Base-by-base conservation (phyloP, 2,329 filamentous ascomycete species). In the Diaporthe destruens region DNA sequence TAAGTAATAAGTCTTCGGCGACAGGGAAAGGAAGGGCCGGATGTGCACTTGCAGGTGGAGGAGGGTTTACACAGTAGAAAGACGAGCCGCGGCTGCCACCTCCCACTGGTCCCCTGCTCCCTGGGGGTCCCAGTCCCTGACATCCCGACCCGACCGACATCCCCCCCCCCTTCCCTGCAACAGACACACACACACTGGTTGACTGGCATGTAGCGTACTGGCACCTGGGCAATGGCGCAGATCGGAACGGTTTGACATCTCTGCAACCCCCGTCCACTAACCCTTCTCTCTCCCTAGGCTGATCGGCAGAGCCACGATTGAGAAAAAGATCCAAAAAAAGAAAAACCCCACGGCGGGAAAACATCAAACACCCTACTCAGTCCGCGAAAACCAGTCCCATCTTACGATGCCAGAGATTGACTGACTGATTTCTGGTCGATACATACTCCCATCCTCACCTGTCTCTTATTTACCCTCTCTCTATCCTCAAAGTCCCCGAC, bases 161-260 rank as follows among this genome's bases (percentile, higher is more conserved):
- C n/a, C n/a, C 39, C 9, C 9, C 11, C 36, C 20, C 6, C 20
- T 20, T 20, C 51, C 42, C 23, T 47, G 59, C 42, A 29, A 20
- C 16, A 42, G 3, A 18, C 16, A 42, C 39, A 6, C 11, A 39
- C 36, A 42, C 39, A 42, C 39, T 42, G 34, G 34, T 5, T 29
- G 2, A 29, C 29, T 29, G 29, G 29, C 29, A 29, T 12, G 14
- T 4, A 16, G 29, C 12, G 14, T 4, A 16, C 39, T 29, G n/a
- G 5, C 42, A 34, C 42, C n/a, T n/a, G n/a, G n/a, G n/a, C n/a
- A n/a, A 23, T 51, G 29, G 61, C 8, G 61, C 8, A 65, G 61
- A 65, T 65, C 61, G 61, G 32, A 36, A 51, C 47, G 61, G 61
- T 32, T 36, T 53, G 61, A 47, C 61, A 66, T 66, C 47, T 63